Percentiles rank a stretch among this genome's conserved stretches.
Conservation (phyloP, 768 basidiomycete species). For the Phylloporus rhodoxanthus region DNA sequence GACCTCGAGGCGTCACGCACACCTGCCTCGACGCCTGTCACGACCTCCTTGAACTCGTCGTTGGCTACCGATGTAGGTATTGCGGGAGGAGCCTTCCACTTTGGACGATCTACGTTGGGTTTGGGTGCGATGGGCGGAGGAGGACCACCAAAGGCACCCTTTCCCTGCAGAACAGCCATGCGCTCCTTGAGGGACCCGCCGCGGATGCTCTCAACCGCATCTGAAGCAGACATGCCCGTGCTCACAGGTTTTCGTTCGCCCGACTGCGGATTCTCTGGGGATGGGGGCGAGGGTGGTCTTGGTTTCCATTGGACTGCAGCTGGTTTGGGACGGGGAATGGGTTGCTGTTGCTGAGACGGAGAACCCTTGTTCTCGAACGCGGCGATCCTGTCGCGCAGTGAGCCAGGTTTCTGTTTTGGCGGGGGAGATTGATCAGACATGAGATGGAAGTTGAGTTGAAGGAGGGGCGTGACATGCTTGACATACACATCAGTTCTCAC, state of each 20-base stretch:
- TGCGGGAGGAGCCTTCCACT: constrained; percentile 79
- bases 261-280: constrained; percentile 13
- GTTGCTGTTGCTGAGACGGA: constrained; percentile 26
- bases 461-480: constrained; percentile 2
- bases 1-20: constrained; percentile 30
- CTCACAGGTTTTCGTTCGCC: constrained; percentile 20
- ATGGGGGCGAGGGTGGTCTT: constrained; percentile 42
- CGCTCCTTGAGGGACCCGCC: constrained; percentile 84
- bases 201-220: constrained; percentile 83
- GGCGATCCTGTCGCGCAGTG: constrained; percentile 82
- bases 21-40: constrained; percentile 9
- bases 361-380: constrained; percentile 70
- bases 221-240: constrained; percentile 66
- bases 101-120: constrained; percentile 60
- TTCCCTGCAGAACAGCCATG: constrained; percentile 90
- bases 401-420: constrained; percentile 64
- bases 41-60: constrained; percentile 38
- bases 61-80: constrained; percentile 37
- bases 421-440: constrained; percentile 61
- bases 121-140: constrained; percentile 46
- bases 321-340: constrained; percentile 48
- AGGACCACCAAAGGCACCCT: constrained; percentile 64
- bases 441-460: constrained; percentile 17
- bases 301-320: constrained; percentile 70
- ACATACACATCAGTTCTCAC: constrained; percentile 14